These are phyloP conservation scores for Aquilaria malaccensis DNA, from an alignment of 345 rosid species.

Conservation along the genomic window DNA sequence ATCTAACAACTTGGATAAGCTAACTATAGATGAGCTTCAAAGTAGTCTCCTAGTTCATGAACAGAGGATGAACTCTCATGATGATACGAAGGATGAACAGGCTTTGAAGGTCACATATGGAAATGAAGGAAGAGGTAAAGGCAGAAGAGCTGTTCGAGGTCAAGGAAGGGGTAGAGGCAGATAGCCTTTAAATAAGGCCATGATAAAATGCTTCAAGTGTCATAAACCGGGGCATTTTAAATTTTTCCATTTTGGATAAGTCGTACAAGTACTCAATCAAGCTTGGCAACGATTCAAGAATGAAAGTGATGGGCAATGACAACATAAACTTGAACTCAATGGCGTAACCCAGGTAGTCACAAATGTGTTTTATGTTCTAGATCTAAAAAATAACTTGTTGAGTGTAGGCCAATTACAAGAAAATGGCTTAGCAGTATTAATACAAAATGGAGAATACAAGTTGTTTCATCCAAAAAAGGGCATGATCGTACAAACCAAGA, in stretches of 20 bases:
- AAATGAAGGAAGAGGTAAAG: neutral
- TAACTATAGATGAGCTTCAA: too few species aligned
- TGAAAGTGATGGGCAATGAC: too few species aligned
- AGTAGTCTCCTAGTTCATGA: too few species aligned
- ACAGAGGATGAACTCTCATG: too few species aligned
- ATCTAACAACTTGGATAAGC: too few species aligned
- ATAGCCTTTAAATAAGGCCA: neutral
- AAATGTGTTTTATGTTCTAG: conserved; percentile 6
- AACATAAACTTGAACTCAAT: too few species aligned
- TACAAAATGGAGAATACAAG: neutral
- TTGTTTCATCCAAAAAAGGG: conserved; percentile 1
- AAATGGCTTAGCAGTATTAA: neutral
- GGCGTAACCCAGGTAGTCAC: conserved; percentile 1
- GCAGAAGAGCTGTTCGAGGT: neutral
- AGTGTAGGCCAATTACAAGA: conserved; percentile 2
- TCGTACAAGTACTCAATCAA: too few species aligned
- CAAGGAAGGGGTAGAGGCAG: neutral
- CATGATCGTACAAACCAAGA: neutral
- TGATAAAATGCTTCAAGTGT: conserved; percentile 1
- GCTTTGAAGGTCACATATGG: too few species aligned
- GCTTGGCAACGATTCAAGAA: too few species aligned
- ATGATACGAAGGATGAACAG: too few species aligned
- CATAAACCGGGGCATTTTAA: conserved; percentile 6
- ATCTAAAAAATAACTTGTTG: conserved; percentile 2
- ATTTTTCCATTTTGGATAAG: too few species aligned